phyloP scores from a whole-genome alignment of 2,329 filamentous ascomycete genomes.

The Xylariales sp. region DNA sequence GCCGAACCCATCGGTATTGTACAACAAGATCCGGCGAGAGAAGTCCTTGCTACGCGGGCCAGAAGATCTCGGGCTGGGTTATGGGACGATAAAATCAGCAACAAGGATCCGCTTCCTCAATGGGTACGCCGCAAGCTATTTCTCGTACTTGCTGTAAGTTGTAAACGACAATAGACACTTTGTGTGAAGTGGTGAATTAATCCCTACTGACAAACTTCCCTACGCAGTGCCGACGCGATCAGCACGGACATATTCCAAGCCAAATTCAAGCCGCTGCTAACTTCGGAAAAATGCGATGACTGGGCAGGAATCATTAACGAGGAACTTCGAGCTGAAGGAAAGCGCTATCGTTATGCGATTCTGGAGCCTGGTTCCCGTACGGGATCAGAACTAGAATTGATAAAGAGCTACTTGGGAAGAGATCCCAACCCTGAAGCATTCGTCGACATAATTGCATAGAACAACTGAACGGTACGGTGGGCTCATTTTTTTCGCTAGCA shows the following conservation, averaged over 20 bases:
- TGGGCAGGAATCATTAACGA: not conserved
- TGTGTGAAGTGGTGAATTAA: not conserved
- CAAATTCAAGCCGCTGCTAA: slow-evolving; percentile 2
- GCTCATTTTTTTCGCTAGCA: too few relatives aligned
- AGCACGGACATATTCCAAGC: slow-evolving; percentile 1
- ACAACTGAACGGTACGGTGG: too few relatives aligned
- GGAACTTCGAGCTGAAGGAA: not conserved
- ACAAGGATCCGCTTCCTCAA: not conserved
- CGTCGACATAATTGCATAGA: not conserved
- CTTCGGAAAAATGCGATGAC: slow-evolving; percentile 1
- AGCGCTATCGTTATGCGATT: slow-evolving; percentile 1
- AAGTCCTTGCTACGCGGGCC: not conserved
- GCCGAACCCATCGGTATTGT: not conserved
- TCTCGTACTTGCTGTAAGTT: slow-evolving; percentile 1
- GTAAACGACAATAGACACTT: not conserved
- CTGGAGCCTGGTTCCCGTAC: slow-evolving; percentile 2
- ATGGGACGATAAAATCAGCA: not conserved
- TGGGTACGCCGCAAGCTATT: slow-evolving; percentile 2
- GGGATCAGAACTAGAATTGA: not conserved
- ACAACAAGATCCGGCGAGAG: slow-evolving; percentile 1
- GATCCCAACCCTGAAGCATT: not conserved
- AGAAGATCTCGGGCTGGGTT: not conserved
- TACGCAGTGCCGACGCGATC: not conserved
- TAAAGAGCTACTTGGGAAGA: slow-evolving; percentile 2
- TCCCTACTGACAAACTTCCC: not conserved